Percentiles rank a stretch among this genome's conserved stretches.
Evolutionary conservation across 148 eudicot species (phyloP).

Genomic region (Chenopodium berlandieri): DNA sequence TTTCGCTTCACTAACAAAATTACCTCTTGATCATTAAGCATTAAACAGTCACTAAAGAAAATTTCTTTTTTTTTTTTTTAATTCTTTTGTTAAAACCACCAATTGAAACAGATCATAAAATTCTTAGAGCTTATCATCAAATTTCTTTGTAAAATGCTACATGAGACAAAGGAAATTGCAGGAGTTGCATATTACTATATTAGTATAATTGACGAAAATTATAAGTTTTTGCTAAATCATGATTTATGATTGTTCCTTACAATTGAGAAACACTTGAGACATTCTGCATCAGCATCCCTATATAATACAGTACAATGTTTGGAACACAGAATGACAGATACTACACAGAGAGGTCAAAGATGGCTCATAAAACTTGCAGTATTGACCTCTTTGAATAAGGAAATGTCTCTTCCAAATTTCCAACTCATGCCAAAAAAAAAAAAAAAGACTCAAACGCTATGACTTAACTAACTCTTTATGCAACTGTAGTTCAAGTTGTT

Average conservation of each 20-base stretch:
- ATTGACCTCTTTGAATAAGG: conserved; percentile 5
- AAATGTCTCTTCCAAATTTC: conserved; percentile 1
- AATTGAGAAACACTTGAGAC: not conserved
- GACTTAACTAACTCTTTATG: not conserved
- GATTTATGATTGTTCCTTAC: not conserved
- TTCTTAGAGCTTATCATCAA: too few relatives aligned
- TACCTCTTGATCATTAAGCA: too few relatives aligned
- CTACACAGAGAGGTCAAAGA: conserved; percentile 1
- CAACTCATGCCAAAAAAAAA: not conserved
- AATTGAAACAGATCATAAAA: too few relatives aligned
- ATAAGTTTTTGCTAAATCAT: not conserved
- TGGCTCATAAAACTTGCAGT: conserved; percentile 17
- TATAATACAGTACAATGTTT: not conserved
- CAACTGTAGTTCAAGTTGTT: not conserved
- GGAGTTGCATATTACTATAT: not conserved
- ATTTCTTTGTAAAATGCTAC: too few relatives aligned
- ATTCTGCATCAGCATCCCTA: conserved; percentile 3
- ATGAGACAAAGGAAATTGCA: not conserved
- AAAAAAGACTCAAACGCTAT: not conserved
- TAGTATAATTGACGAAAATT: not conserved
- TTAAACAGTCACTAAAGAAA: too few relatives aligned
- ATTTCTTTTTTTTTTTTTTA: too few relatives aligned
- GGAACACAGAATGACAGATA: not conserved
- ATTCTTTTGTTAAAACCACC: too few relatives aligned
- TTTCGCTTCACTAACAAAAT: too few relatives aligned